phyloP scores from a whole-genome alignment of 805 yeast genomes.

The Metschnikowia borealis region DNA sequence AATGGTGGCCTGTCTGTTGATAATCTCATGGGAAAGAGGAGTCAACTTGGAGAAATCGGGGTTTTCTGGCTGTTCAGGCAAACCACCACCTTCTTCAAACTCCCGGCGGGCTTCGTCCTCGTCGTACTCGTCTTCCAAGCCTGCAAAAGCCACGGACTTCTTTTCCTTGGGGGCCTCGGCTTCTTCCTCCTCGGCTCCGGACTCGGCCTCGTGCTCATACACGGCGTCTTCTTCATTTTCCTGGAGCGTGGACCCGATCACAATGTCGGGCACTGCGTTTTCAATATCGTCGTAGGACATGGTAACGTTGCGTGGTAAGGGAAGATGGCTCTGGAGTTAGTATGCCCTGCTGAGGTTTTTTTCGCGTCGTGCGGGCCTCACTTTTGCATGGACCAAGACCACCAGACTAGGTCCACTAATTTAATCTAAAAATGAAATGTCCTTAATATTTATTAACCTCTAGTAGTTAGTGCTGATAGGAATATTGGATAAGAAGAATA shows the following conservation, averaged over 20 bases:
- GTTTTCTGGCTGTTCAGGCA: slow-evolving; percentile 91
- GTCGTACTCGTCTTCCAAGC: slow-evolving; percentile 60
- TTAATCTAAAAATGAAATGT: too few relatives aligned
- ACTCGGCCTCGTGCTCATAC: slow-evolving; percentile 50
- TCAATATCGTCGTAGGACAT: slow-evolving; percentile 79
- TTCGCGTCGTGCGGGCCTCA: slow-evolving; percentile 6
- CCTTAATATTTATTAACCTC: too few relatives aligned
- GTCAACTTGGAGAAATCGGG: slow-evolving; percentile 80
- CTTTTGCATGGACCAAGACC: background rate
- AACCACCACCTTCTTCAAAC: slow-evolving; percentile 97
- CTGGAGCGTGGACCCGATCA: slow-evolving; percentile 55
- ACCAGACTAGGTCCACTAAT: too few relatives aligned
- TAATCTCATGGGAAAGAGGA: slow-evolving; percentile 91
- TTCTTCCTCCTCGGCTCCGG: slow-evolving; percentile 43
- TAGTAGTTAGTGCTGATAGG: too few relatives aligned
- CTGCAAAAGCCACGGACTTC: slow-evolving; percentile 83
- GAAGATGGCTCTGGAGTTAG: background rate
- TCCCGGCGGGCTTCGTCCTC: slow-evolving; percentile 79
- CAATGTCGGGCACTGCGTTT: slow-evolving; percentile 80
- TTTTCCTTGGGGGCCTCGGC: slow-evolving; percentile 40
- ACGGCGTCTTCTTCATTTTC: slow-evolving; percentile 38
- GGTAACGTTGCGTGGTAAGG: slow-evolving; percentile 16
- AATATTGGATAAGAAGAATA: too few relatives aligned
- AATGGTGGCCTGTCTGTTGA: slow-evolving; percentile 97
- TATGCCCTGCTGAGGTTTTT: background rate